phyloP scores from a whole-genome alignment of 2,329 filamentous ascomycete genomes.

The Fusarium siculi region DNA sequence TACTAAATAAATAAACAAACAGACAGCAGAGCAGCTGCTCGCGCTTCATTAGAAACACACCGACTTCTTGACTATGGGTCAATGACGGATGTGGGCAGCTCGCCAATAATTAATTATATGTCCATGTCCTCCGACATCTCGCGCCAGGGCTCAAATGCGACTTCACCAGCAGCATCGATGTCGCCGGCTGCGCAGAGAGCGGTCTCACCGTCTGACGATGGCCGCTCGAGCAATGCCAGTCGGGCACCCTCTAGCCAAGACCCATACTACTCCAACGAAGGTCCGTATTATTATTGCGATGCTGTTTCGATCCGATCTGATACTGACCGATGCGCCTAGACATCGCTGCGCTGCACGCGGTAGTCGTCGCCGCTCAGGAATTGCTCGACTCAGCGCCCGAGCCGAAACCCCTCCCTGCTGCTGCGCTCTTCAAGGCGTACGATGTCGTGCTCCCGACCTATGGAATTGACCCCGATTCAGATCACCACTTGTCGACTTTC shows the following conservation, averaged over 20 bases:
- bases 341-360: constrained; percentile 80
- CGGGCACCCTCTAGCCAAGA: constrained; percentile 45
- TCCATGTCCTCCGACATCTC: constrained; percentile 35
- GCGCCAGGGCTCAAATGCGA: constrained; percentile 34
- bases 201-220: constrained; percentile 44
- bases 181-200: constrained; percentile 39
- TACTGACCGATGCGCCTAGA: constrained; percentile 64
- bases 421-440: constrained; percentile 84
- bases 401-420: constrained; percentile 74
- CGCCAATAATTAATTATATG: constrained; percentile 46
- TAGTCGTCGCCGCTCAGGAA: constrained; percentile 77
- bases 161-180: constrained; percentile 44
- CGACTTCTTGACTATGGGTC: constrained; percentile 47
- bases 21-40: neutral
- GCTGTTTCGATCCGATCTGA: neutral
- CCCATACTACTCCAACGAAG: constrained; percentile 69
- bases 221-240: constrained; percentile 43
- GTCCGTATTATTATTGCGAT: constrained; percentile 49
- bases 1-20: neutral
- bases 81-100: constrained; percentile 46
- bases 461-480: constrained; percentile 76
- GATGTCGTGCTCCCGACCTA: constrained; percentile 77
- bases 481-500: constrained; percentile 80
- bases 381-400: constrained; percentile 67
- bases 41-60: constrained; percentile 11